Conservation (phyloP, 305 asterid species). For the Solanum hybrid region DNA sequence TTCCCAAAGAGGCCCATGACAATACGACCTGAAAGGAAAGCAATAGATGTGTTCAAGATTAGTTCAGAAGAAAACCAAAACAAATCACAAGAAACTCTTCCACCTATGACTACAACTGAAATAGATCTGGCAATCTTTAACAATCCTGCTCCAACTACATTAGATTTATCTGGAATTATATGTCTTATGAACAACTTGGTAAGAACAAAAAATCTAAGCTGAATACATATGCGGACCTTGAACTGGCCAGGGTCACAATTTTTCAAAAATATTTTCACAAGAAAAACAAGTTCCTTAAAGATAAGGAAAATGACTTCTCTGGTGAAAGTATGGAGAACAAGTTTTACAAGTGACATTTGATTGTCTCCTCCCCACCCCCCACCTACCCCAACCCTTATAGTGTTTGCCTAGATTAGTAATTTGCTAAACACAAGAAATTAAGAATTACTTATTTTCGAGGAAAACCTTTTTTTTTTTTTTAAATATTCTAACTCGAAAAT, state of each 20-base stretch:
- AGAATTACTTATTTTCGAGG: not conserved
- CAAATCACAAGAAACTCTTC: not conserved
- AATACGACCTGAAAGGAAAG: slow-evolving; percentile 52
- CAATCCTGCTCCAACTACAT: not conserved
- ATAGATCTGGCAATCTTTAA: not conserved
- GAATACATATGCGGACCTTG: not conserved
- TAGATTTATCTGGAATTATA: not conserved
- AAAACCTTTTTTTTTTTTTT: not conserved
- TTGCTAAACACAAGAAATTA: not conserved
- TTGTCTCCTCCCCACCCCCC: not conserved
- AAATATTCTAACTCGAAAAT: not conserved
- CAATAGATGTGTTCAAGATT: not conserved
- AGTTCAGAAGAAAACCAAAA: not conserved
- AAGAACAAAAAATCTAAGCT: not conserved
- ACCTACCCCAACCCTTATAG: not conserved
- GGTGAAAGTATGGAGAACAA: not conserved
- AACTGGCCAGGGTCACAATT: not conserved
- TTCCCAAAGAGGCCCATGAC: slow-evolving; percentile 81
- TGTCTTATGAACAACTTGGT: not conserved
- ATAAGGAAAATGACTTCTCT: not conserved
- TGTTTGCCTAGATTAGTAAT: not conserved
- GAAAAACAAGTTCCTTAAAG: not conserved
- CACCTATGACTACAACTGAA: not conserved
- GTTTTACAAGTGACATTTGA: not conserved
- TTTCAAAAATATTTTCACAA: not conserved